These are phyloP conservation scores for Strigomonas culicis DNA, from an alignment of 208 protist species.

Conservation along the genomic window DNA sequence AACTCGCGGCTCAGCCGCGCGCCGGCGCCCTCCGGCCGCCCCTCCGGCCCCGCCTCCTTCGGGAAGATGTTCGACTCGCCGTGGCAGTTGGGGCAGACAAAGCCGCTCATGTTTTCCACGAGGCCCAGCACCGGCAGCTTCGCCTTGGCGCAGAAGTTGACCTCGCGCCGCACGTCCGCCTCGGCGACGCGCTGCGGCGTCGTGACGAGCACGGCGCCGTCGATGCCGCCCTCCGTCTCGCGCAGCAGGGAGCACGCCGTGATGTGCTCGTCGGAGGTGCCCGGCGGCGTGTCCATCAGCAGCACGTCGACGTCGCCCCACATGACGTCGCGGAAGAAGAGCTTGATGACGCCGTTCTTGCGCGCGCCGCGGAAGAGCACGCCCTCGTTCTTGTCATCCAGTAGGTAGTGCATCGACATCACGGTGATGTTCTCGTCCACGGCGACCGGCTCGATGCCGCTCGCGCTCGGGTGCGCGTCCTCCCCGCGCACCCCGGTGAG, in stretches of 20 bases:
- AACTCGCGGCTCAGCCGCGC: constrained; percentile 80
- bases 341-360: constrained; percentile 98
- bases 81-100: constrained; percentile 94
- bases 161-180: constrained; percentile 97
- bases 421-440: constrained; percentile 95
- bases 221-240: constrained; percentile 60
- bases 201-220: constrained; percentile 95
- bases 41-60: constrained; percentile 21
- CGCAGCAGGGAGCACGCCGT: constrained; percentile 93
- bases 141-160: constrained; percentile 99
- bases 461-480: constrained; percentile 87
- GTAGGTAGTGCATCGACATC: constrained; percentile 98
- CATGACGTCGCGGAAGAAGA: constrained; percentile 98
- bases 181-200: constrained; percentile 98
- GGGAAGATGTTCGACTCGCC: constrained; percentile 93
- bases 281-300: constrained; percentile 99
- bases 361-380: constrained; percentile 98
- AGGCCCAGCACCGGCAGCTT: constrained; percentile 96
- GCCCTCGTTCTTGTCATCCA: constrained; percentile 95
- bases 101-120: constrained; percentile 99
- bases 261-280: constrained; percentile 99
- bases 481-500: constrained; percentile 85
- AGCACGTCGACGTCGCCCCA: constrained; percentile 98
- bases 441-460: constrained; percentile 95
- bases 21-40: constrained; percentile 48